A percentile compares a stretch with the other conserved stretches of the same genome.
phyloP scores from a whole-genome alignment of 2,329 filamentous ascomycete genomes.

The Diplodia intermedia region DNA sequence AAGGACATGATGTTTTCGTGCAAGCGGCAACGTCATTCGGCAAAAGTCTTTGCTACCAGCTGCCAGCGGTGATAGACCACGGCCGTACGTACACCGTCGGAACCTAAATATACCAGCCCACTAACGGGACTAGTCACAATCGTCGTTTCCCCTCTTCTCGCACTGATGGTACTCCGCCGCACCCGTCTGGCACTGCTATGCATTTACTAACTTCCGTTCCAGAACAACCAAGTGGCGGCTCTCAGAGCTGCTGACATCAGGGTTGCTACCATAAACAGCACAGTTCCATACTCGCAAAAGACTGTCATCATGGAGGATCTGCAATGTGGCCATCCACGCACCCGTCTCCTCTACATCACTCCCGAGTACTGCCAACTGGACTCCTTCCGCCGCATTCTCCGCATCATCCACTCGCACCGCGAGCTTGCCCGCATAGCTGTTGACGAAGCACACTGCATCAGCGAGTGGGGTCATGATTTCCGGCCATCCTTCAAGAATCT shows the following conservation, averaged over 20 bases:
- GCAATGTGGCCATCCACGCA: slow-evolving; percentile 83
- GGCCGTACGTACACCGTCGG: slow-evolving; percentile 68
- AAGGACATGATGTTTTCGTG: slow-evolving; percentile 88
- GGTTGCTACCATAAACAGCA: slow-evolving; percentile 87
- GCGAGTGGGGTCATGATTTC: slow-evolving; percentile 98
- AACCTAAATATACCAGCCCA: background rate
- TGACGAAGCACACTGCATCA: slow-evolving; percentile 96
- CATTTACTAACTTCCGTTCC: slow-evolving; percentile 28
- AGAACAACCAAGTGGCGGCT: slow-evolving; percentile 92
- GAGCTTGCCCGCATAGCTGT: slow-evolving; percentile 89
- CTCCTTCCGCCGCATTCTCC: slow-evolving; percentile 76
- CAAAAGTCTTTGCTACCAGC: slow-evolving; percentile 91
- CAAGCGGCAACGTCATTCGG: slow-evolving; percentile 92
- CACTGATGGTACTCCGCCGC: slow-evolving; percentile 74
- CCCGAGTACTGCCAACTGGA: slow-evolving; percentile 84
- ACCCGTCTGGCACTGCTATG: no score
- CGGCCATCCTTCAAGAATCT: slow-evolving; percentile 89
- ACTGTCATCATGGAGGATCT: slow-evolving; percentile 78
- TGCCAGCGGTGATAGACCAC: slow-evolving; percentile 85
- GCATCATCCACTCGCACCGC: slow-evolving; percentile 76
- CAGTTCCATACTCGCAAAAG: slow-evolving; percentile 70
- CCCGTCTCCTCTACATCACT: slow-evolving; percentile 87
- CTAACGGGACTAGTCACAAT: slow-evolving; percentile 71
- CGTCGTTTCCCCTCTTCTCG: slow-evolving; percentile 86
- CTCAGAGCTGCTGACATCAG: slow-evolving; percentile 76